Conservation (phyloP, 73 alveolate species). For the Blepharisma stoltei region DNA sequence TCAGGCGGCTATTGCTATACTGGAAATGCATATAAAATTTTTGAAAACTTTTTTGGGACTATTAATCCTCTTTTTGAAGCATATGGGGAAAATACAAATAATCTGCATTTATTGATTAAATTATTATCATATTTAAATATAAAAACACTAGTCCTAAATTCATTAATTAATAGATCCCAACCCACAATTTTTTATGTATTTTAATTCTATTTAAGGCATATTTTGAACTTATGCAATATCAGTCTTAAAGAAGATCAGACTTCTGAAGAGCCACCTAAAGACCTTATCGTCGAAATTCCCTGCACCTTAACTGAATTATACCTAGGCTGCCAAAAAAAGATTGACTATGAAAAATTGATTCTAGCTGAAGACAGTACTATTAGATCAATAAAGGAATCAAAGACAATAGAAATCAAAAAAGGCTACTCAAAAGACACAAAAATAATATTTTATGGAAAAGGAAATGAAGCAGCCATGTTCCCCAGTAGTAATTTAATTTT, state of each 20-base stretch:
- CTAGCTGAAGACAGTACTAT: constrained; percentile 68
- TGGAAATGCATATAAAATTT: constrained; percentile 91
- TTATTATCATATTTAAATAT: too few relatives aligned
- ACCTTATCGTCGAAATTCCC: constrained; percentile 54
- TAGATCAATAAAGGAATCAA: background rate
- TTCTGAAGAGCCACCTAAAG: constrained; percentile 48
- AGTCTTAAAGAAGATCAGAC: constrained; percentile 60
- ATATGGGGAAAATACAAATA: constrained; percentile 37
- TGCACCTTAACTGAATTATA: constrained; percentile 83
- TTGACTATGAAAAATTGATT: constrained; percentile 53
- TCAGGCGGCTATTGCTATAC: constrained; percentile 89
- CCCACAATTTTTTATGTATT: too few relatives aligned
- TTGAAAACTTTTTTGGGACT: constrained; percentile 92
- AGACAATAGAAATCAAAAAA: constrained; percentile 74
- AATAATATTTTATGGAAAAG: constrained; percentile 66
- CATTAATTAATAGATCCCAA: too few relatives aligned
- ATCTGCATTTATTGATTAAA: too few relatives aligned
- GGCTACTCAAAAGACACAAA: constrained; percentile 75
- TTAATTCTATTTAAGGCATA: too few relatives aligned
- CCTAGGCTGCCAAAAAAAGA: constrained; percentile 72
- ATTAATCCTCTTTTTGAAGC: constrained; percentile 83
- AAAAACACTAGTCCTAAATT: too few relatives aligned
- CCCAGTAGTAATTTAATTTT: constrained; percentile 64
- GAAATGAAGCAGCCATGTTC: constrained; percentile 71
- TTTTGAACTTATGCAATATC: constrained; percentile 63